Evolutionary conservation across 2,329 filamentous ascomycete genomes (phyloP), one percentile per base, ranked within the genome.

Genomic region (Claviceps spartinae): DNA sequence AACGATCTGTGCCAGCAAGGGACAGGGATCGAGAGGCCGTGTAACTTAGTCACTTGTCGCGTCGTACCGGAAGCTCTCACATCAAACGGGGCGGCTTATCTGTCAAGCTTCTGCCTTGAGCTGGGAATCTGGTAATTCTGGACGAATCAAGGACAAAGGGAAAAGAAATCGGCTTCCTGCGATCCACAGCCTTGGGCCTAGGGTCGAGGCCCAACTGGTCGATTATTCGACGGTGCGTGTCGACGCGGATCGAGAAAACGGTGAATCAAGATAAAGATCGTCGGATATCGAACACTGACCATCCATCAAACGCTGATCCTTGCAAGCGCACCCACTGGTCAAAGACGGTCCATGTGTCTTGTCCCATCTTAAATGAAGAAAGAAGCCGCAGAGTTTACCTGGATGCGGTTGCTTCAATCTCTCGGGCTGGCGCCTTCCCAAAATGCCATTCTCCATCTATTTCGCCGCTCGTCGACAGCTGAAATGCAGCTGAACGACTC

Each of bases 381-480:
- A 41, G 7, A 41, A 9, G 38, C 16, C 38, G 38, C 16, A 7
- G 16, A 41, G 38, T 18, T 3, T 20, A 5, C 42, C 20, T 11
- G 43, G 16, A 65, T 65, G 58, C 53, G 60, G 43, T 57, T 62
- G 46, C 50, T 64, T 49, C 65, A 63, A 55, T 61, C 59, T 47
- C 50, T 64, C 8, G 57, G 63, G 44, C 58, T 65, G 57, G 62
- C 59, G 54, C 59, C 60, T 50, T 62, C 62, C 58, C 64, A 59
- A 54, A 59, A 59, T 52, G 62, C 59, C 37, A 51, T 68, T 18
- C 65, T 65, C 20, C 61, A 58, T 52, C 56, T 65, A 50, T 62
- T 68, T 54, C 59, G 63, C 9, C 60, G 63, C 41, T 55, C 53
- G 50, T 52, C 57, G 56, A 57, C 60, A 60, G 56, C 56, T 59